Base-by-base conservation (phyloP, 768 basidiomycete species). In the Mycena rebaudengoi region DNA sequence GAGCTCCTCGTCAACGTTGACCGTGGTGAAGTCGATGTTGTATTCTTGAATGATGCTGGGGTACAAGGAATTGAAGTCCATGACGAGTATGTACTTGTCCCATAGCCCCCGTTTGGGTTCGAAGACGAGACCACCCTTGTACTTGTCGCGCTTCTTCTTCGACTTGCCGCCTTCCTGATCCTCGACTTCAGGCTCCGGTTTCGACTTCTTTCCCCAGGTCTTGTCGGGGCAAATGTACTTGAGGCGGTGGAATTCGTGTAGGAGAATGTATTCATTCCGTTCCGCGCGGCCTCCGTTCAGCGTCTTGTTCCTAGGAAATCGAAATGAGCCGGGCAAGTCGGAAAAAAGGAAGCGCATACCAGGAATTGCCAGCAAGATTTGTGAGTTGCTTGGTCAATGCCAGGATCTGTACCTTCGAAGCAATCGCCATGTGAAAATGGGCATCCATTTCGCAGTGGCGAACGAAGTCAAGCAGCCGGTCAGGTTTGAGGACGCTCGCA, bases 41-140 rank as follows among this genome's bases (percentile, higher is more conserved):
- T 94, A 99, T 82, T 99, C 98, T 73, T 99, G 98, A 48, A 99
- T 99, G 81, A 99, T 99, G 75, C 94, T 96, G 7, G 98, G 98
- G 74, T 99, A 99, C 58, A 99, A 83, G 64, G 96, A 98, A 78
- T 99, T 99, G 89, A 99, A 99, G 76, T 99, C 98, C 98, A 99
- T 99, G 77, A 99, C 98, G 18, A 99, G 85, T 76, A 99, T 92
- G 73, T 85, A 98, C 70, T 90, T 96, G 81, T 99, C 98, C 94
- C 95, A 99, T 39, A 99, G 81, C 12, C 96, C 95, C 55, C 94
- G 84, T 79, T 98, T 96, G 2, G 98, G 98, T 61, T 98, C 94
- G 67, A 99, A 96, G 20, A 99, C 98, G 53, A 99, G 84, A 76
- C 98, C 98, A 75, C 98, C 98, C 79, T 99, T 98, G 82, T 95